Base-by-base conservation (phyloP, 2,329 filamentous ascomycete species). In the Drechslerella coelobrocha region DNA sequence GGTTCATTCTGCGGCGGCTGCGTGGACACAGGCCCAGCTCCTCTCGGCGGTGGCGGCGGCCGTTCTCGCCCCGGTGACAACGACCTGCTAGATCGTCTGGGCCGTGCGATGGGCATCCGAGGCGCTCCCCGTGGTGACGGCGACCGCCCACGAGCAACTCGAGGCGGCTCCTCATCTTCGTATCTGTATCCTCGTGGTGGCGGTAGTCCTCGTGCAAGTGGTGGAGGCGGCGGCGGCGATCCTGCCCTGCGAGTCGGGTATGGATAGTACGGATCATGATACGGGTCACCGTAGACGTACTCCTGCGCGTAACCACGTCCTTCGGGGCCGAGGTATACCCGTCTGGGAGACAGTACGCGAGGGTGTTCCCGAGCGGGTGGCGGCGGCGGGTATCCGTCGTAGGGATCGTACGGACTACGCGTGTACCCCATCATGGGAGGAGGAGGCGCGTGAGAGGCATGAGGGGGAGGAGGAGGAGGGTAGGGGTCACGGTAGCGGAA, bases 211-310 rank as follows among this genome's bases (percentile, higher is more conserved):
- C 19, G 56, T 39, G 6, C 43, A 41, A 27, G 29, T 41, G 57
- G 63, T 14, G 51, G 56, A 2, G n/a, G n/a, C n/a, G n/a, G n/a
- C n/a, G n/a, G n/a, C n/a, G 62, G 57, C 1, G 57, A 57, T 2
- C 57, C 57, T 31, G 45, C n/a, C 51, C 65, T 56, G 23, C 52
- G 65, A 50, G 43, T 8, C 24, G 59, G 59, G 27, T 69, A 69
- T 14, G 51, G 17, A 52, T 69, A 57, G 24, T 69, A 69, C 1
- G 65, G 57, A 19, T 69, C 65, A 29, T 69, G 57, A 45, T 69
- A 69, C n/a, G 65, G 19, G 39, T 69, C 65, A 14, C 57, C 57
- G 24, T 69, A 69, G 23, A 69, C 57, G 34, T 69, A 69, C 52
- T 69, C 65, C 24, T 61, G 65, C 8, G 65, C 52, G 29, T 69